Base-by-base conservation (phyloP, 140 eudicot genomes). In the Cichorium intybus region DNA sequence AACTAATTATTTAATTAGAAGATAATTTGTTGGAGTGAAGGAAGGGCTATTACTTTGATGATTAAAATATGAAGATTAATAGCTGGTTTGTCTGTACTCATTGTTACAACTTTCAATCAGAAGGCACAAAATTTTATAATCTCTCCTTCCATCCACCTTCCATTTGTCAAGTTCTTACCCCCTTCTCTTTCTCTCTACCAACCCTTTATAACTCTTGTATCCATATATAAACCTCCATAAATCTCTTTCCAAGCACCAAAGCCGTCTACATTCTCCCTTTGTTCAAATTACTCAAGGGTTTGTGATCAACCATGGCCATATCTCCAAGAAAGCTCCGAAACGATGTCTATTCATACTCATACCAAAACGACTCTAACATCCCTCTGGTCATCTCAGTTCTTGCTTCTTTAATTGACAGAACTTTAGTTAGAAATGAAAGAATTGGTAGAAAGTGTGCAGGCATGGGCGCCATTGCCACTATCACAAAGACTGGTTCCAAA, bases 341-440 rank as follows among this genome's bases (percentile, higher is more conserved):
- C 24, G 98, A 92, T 81, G 84, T 88, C 37, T 88, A 88, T 48
- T 85, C 95, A 20, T 87, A 89, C 55, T 70, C 95, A 1, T 83
- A 85, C 71, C 71, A 85, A 56, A 62, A 83, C 10, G 83, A 84
- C 72, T 70, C 97, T 28, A 82, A 80, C 55, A 83, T 28, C 23
- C 99, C 99, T 21, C 24, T 85, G 6, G 99, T 88, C n/a, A 86
- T 93, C 34, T 85, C 95, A 2, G 97, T 93, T 62, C 88, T 93
- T 18, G 87, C 99, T 14, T 89, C 99, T 31, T 69, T 93, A 5
- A 83, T 93, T 0, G 86, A 93, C 20, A 81, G 99, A 72, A 89
- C 78, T 10, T 29, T 93, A 63, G 79, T 82, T 6, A 81, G 97
- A 51, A 93, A 93, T 29, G 87, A 79, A 60, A 88, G 97, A 58